Evolutionary conservation across 441 rosid genomes (phyloP), one percentile per base, ranked within the genome.

Genomic region (Erysimum cheiri): DNA sequence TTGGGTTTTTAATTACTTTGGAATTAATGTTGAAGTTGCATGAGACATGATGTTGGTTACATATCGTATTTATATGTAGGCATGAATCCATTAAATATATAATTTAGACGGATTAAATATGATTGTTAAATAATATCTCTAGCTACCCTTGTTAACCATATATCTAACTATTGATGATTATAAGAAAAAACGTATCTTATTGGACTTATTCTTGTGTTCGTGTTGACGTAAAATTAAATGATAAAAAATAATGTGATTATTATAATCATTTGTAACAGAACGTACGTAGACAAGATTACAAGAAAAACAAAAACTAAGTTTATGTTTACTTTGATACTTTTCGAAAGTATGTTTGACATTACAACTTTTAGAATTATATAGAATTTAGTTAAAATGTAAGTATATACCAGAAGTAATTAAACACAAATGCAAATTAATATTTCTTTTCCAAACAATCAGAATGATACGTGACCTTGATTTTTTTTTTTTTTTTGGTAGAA

Each of bases 61-160:
- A 48, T 56, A 14, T 29, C 22, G 74, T 75, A 75, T 75, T 75
- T 69, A 75, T 75, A 75, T 32, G 61, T 69, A 75, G 50, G 41
- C 54, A 47, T 56, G 64, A 24, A 22, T 32, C 28, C 49, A 41
- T 60, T n/a, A 36, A 14, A 58, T 24, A 12, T 36, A 57, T 31
- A 49, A 19, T 66, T 32, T 41, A 52, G 43, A n/a, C 32, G 28
- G 7, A 61, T 36, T 36, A 19, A 5, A 5, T 44, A 33, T 53
- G 1, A 19, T 61, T 19, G 32, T 61, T 62, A 68, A 54, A 15
- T 24, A 26, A 44, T 44, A 60, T 15, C 6, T 66, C 60, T 72
- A 72, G 59, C 64, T 64, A 72, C 64, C 70, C 41, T n/a, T 46
- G 59, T 41, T n/a, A 61, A 44, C 64, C 52, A 46, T 46, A 46